Base-by-base conservation (phyloP, 2,329 filamentous ascomycete species). In the Xylaria sp. region DNA sequence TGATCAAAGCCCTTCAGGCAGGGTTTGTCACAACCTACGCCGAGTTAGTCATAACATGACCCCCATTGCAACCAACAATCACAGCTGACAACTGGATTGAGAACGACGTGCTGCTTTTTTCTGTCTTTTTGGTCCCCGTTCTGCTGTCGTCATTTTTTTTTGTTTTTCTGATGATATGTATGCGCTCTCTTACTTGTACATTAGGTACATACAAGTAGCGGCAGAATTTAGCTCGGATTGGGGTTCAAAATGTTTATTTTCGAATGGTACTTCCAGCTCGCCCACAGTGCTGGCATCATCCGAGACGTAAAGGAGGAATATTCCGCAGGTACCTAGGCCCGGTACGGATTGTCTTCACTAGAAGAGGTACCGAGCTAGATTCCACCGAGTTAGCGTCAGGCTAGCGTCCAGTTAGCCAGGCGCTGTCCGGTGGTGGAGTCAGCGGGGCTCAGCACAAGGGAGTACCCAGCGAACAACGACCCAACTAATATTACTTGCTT, bases 71-170 rank as follows among this genome's bases (percentile, higher is more conserved):
- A 37, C 50, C 50, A 46, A 59, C 18, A 48, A 23, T 19, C 35
- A n/a, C 37, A 54, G 52, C 51, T 60, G 52, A 56, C 58, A 46
- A 50, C 55, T 56, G 55, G 58, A 30, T n/a, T 30, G 23, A 30
- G 23, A 30, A 30, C 23, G 23, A 30, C 23, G 23, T 49, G 13
- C 23, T 42, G n/a, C 23, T 34, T 4, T 30, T 44, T 19, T 47
- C 4, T 46, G 11, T 46, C 11, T n/a, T 46, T 2, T 46, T 46
- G 42, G 13, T n/a, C 23, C 23, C 23, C 23, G 23, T 30, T 11
- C 13, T 46, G 42, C n/a, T 46, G 42, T 46, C 42, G 42, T 39
- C 19, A 42, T 42, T 13, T 42, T 39, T 39, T 42, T 42, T 13
- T 42, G 37, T 42, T 42, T 10, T 42, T 10, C 37, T 42, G 9